Base-by-base conservation (phyloP, 805 yeast species). In the Wickerhamiella australiensis region DNA sequence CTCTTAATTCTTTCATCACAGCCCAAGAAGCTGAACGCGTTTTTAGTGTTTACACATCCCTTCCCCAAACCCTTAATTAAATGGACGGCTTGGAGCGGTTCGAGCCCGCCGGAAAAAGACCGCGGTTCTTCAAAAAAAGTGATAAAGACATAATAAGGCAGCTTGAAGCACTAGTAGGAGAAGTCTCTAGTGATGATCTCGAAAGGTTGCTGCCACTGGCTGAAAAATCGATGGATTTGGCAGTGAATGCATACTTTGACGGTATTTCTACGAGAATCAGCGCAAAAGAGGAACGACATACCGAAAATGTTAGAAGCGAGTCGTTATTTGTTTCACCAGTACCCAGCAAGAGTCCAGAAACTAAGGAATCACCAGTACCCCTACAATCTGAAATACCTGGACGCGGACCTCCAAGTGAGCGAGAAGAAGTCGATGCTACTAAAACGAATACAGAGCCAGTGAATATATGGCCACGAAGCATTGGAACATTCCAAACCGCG, bases 401-500 rank as follows among this genome's bases (percentile, higher is more conserved):
- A n/a, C n/a, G n/a, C n/a, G n/a, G n/a, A n/a, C n/a, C n/a, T n/a
- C n/a, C n/a, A n/a, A n/a, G n/a, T n/a, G n/a, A n/a, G n/a, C n/a
- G n/a, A n/a, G n/a, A n/a, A n/a, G n/a, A n/a, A n/a, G n/a, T n/a
- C n/a, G n/a, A n/a, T n/a, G n/a, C n/a, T n/a, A n/a, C n/a, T n/a
- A n/a, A n/a, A n/a, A n/a, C n/a, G n/a, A n/a, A n/a, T n/a, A n/a
- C n/a, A n/a, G n/a, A n/a, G n/a, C 25, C 17, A 4, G 15, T 23
- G 4, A 9, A 25, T 11, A n/a, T 22, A 2, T 46, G 33, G 42
- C 47, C 48, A 17, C 53, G 65, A 15, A 57, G 50, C 25, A 27
- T 67, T 5, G 72, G 72, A 1, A 59, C 65, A 43, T 56, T 66
- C 36, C 68, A 65, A 50, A 63, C 68, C 13, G 66, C 59, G 22